A percentile compares a stretch with the other conserved stretches of the same genome.
phyloP scores from a whole-genome alignment of 306 rosid genomes.

The Arachis hypogaea region DNA sequence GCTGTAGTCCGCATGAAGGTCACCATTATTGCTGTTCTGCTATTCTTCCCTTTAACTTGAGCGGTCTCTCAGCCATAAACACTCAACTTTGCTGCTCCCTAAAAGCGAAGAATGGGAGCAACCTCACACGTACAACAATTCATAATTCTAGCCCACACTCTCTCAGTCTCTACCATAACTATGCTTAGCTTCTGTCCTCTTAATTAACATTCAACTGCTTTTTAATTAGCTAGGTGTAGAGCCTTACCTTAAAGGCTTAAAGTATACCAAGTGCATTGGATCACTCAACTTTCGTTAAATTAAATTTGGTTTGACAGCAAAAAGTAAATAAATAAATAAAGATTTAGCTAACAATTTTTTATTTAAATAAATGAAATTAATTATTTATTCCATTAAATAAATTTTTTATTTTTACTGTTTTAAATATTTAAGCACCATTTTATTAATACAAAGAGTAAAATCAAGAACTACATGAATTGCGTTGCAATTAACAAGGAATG shows the following conservation, averaged over 20 bases:
- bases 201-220: neutral
- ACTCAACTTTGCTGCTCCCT: slow-evolving; percentile 53
- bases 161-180: neutral
- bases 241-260: neutral
- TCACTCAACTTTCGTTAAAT: neutral
- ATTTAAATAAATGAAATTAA: too few species aligned
- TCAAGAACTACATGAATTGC: too few species aligned
- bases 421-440: too few species aligned
- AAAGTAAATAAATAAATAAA: too few species aligned
- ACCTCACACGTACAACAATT: slow-evolving; percentile 36
- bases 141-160: slow-evolving; percentile 10
- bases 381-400: too few species aligned
- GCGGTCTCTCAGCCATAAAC: slow-evolving; percentile 35
- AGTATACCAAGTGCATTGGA: neutral
- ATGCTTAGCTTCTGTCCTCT: neutral
- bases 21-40: neutral
- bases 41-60: neutral
- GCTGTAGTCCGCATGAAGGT: slow-evolving; percentile 36
- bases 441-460: too few species aligned
- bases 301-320: neutral
- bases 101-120: slow-evolving; percentile 41
- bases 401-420: too few species aligned
- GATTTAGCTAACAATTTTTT: too few species aligned
- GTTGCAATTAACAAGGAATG: too few species aligned
- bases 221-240: neutral